Base-by-base conservation (phyloP, 495 filamentous ascomycete genomes). In the Bathelium albidoporum region DNA sequence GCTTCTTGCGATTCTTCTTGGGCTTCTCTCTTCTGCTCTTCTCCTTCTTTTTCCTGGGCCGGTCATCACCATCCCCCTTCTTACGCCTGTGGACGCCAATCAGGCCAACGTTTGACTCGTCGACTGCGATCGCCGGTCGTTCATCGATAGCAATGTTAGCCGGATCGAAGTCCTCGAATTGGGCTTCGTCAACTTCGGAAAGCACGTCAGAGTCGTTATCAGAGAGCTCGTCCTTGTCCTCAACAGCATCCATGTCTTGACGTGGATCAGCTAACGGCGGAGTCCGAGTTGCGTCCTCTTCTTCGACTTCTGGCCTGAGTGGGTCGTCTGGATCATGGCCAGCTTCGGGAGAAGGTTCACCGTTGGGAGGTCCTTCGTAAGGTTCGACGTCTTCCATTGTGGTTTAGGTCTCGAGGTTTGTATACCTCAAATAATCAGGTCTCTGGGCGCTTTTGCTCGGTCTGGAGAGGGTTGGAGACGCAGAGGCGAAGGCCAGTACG, bases 151-250 rank as follows among this genome's bases (percentile, higher is more conserved):
- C 84, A 55, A 91, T 83, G 32, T 85, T 84, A 62, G 81, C 82
- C 0, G 88, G 88, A 69, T 97, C 90, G 75, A 96, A 96, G 68
- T 96, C 85, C 53, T 89, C 87, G 74, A 99, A 96, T 72, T 95
- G 87, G 53, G 87, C 88, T 72, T 97, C 94, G 74, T 97, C 95
- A 9, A 70, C 53, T 53, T 70, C 68, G 11, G 92, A 97, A n/a
- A 76, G 71, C 5, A 59, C 62, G 26, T 65, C 74, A 34, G 69
- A 72, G 59, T 73, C 73, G 28, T 72, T 64, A 43, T 72, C 69
- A 26, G 66, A 67, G 18, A 95, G 70, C 16, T 75, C 69, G 44
- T 74, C 73, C n/a, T 71, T 70, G 3, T 75, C 65, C 52, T 79
- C 75, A 32, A 73, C 71, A 29, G 64, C 69, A 31, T 76, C 72